Evolutionary conservation across 768 basidiomycete species (phyloP), one percentile per base, ranked within the genome.

Genomic region (Leccinum subgranulosum): DNA sequence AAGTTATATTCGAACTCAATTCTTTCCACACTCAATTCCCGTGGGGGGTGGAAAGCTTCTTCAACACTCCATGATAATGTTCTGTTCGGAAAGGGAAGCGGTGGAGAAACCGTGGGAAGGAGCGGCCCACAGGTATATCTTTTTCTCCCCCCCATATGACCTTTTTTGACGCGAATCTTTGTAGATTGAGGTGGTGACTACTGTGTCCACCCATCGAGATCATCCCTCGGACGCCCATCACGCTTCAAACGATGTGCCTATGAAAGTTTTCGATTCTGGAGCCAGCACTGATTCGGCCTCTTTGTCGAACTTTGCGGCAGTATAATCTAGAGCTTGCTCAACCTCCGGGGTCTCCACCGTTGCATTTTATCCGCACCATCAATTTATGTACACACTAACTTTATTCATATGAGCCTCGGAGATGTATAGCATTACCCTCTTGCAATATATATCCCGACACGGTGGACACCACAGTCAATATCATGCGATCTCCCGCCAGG

Each of bases 1-100:
- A 72, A 72, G 31, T 39, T 70, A 1, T 70, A 70, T 36, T 55
- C 69, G 7, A 71, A 70, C 45, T 58, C 39, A n/a, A 51, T 51
- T 54, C 69, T 53, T 61, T 73, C 60, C 2, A 49, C 61, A 9
- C 47, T 63, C 31, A 63, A 63, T 23, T 51, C 72, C 2, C 69
- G 72, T 2, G 57, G 51, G 23, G 61, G 61, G 19, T 71, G 69
- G 70, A 63, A 50, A 19, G 21, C 55, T 7, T 15, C 45, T 8
- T 45, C 53, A 6, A 6, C 53, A 3, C 0, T 19, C 3, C 55
- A 23, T 17, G 53, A 57, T 3, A 64, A 64, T 15, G 14, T 64
- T 27, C 45, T 64, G 3, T 64, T 64, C 9, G 31, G 49, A 39
- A 21, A 7, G 4, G 47, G 7, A 14, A 19, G 14, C 2, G 15